phyloP scores from a whole-genome alignment of 2,329 filamentous ascomycete genomes.

The Aureobasidium subglaciale region DNA sequence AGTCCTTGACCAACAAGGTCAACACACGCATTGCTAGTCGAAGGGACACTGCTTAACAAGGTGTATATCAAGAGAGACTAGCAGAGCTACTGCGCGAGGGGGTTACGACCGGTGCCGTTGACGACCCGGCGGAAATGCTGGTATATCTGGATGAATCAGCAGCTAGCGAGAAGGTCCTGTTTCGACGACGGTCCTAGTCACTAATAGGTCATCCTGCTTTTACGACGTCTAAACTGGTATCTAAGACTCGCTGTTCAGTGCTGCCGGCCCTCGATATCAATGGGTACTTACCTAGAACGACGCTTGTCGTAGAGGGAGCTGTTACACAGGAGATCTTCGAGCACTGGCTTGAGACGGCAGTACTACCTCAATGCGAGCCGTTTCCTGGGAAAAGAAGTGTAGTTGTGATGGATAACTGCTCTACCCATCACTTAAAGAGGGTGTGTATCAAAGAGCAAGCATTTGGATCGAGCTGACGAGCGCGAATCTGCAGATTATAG shows the following conservation, averaged over 20 bases:
- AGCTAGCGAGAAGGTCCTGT: constrained; percentile 5
- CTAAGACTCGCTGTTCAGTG: neutral
- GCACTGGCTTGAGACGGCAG: neutral
- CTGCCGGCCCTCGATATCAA: constrained; percentile 5
- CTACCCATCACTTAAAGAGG: neutral
- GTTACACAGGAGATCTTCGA: neutral
- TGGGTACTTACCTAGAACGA: neutral
- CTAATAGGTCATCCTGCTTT: neutral
- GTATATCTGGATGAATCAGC: neutral
- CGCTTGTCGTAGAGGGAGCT: constrained; percentile 2
- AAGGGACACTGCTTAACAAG: neutral
- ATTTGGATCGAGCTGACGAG: neutral
- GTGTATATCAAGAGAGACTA: neutral
- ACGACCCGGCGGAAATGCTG: neutral
- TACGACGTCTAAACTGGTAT: neutral
- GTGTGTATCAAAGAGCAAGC: neutral
- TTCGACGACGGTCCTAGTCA: neutral
- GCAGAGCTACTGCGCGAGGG: neutral
- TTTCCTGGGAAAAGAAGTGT: neutral
- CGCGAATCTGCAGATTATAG: neutral
- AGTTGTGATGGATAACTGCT: neutral
- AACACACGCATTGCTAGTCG: neutral
- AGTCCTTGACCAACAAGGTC: neutral
- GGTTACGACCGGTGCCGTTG: neutral
- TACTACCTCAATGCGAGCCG: neutral